Base-by-base conservation (phyloP, 2,329 filamentous ascomycete species). In the Thelonectria discophora region DNA sequence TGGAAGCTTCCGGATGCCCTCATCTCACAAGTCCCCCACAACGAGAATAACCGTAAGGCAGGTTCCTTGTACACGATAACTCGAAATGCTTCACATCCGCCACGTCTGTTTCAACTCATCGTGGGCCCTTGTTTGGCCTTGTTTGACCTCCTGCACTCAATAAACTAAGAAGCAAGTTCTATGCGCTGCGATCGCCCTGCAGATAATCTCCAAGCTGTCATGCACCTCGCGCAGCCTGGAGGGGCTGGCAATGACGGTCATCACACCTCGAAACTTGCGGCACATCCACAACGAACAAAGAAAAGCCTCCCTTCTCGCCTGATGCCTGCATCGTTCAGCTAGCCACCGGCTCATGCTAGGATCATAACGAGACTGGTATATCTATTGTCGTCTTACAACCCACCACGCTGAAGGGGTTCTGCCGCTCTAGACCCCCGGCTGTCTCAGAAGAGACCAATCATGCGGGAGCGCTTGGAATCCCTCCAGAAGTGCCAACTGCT, bases 81-180 rank as follows among this genome's bases (percentile, higher is more conserved):
- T 30, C 27, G 27, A 30, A 30, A 30, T 10, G 27, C 27, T 30
- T 30, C 34, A 37, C 34, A 13, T 37, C 34, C 15, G 12, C 34
- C 40, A 46, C 11, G 20, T 24, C 20, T 43, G 17, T 43, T 43
- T 17, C 10, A 9, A 43, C 17, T 11, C 18, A 46, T n/a, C n/a
- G 20, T 27, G 37, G 45, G 24, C 8, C 46, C 45, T 46, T 34
- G 54, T 56, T 56, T 56, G 34, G 37, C 46, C 45, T 46, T 34
- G 54, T 56, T 56, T 56, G 34, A 46, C 30, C 34, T 56, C 27
- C 32, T 50, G 45, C 34, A 32, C 32, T 24, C 54, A 50, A 56
- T 56, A 56, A 49, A 50, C 54, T 56, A 56, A 45, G 15, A 20
- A 40, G n/a, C 17, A 42, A 13, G 18, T 46, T 7, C 53, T 49